Evolutionary conservation across 768 basidiomycete genomes (phyloP), one percentile per base, ranked within the genome.

Genomic region (Macrolepiota dolichaula): DNA sequence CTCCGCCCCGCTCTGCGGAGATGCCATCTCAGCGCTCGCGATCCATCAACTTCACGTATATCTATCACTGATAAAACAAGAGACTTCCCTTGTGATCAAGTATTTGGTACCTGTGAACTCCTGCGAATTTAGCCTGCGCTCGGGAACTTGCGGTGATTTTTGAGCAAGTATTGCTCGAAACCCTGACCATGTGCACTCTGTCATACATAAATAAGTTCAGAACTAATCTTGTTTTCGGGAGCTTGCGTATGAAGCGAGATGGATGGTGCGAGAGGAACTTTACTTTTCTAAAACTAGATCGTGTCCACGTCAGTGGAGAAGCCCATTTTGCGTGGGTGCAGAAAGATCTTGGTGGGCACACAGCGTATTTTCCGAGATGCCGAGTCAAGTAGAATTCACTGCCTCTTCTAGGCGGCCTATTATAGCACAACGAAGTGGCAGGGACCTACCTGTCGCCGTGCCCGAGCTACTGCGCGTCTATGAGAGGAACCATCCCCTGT

Each of bases 161-260:
- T n/a, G 25, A 35, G 11, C 17, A 49, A 24, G 24, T 35, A 17
- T 42, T 32, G 19, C 56, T 35, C 17, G 46, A 10, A 27, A 12
- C 13, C 29, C 29, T 42, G 17, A 27, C 36, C 57, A 59, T 59
- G 57, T 51, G 57, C 17, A 12, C 49, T 46, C 24, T 46, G n/a
- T 51, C 57, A 50, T 59, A 59, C 57, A 50, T 59, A 59, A 59
- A 59, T 51, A 51, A 37, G n/a, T 24, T 36, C 2, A 32, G 29
- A 38, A 37, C 17, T 13, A 6, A 12, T 46, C 25, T 25, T 47
- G 32, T 1, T 29, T 42, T 58, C 47, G 25, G 24, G 36, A 50
- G 38, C 32, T 22, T 38, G 52, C 36, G 52, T 10, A 22, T 22
- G 13, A 44, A 44, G 42, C 42, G n/a, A 19, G 52, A 54, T 37